These are phyloP conservation scores for Botrytis sinoallii DNA, from an alignment of 2,329 filamentous ascomycete genomes.

Conservation along the genomic window DNA sequence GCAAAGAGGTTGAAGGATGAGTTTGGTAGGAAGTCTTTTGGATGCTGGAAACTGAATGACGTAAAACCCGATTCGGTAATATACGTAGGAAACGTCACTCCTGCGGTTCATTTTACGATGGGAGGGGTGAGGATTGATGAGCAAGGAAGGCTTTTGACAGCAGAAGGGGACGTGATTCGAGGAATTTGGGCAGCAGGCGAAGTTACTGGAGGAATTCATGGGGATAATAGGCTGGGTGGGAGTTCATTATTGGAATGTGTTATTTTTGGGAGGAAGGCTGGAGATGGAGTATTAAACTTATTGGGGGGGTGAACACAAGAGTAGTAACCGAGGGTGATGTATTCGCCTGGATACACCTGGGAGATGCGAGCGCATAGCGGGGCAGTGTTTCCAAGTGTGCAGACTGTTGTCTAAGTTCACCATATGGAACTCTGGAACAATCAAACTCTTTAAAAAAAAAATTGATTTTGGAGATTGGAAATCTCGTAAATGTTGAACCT, in stretches of 20 bases:
- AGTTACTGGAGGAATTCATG: constrained; percentile 62
- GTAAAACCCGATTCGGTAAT: constrained; percentile 50
- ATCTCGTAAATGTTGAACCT: background rate
- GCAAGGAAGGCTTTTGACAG: constrained; percentile 49
- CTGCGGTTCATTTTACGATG: constrained; percentile 66
- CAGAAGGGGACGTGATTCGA: constrained; percentile 44
- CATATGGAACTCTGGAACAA: background rate
- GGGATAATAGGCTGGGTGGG: constrained; percentile 59
- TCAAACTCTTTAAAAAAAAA: background rate
- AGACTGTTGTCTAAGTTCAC: background rate
- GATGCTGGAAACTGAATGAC: constrained; percentile 54
- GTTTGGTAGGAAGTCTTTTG: constrained; percentile 51
- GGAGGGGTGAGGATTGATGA: constrained; percentile 58
- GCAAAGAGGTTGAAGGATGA: constrained; percentile 42
- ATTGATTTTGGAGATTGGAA: background rate
- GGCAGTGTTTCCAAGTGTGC: background rate
- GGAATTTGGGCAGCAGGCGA: constrained; percentile 63
- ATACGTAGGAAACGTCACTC: constrained; percentile 58
- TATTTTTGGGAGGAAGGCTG: constrained; percentile 60
- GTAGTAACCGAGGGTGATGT: background rate
- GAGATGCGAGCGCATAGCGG: background rate
- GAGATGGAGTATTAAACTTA: constrained; percentile 32
- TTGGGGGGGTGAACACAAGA: background rate
- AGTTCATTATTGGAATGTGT: constrained; percentile 62
- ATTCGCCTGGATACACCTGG: background rate